Evolutionary conservation across 306 rosid species (phyloP).

Genomic region (Luffa acutangula): DNA sequence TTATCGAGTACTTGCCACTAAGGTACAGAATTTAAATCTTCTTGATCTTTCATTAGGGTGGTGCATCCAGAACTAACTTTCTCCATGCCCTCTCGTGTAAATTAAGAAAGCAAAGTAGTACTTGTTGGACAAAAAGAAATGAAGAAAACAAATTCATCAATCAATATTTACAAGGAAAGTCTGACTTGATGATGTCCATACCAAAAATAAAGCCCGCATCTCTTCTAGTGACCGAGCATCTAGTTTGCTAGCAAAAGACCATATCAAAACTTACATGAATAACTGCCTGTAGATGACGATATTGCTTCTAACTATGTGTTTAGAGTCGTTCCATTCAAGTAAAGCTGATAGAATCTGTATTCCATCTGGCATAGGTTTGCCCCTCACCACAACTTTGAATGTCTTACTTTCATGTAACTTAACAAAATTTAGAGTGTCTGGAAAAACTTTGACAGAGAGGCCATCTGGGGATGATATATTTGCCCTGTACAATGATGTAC

Average conservation of each 20-base stretch:
- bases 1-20: not conserved
- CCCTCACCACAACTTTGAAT: slow-evolving; percentile 52
- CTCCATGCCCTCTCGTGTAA: not conserved
- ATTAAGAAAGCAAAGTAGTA: not conserved
- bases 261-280: not conserved
- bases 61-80: not conserved
- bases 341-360: slow-evolving; percentile 18
- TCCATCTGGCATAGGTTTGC: slow-evolving; percentile 24
- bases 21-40: not conserved
- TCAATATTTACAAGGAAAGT: not conserved
- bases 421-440: slow-evolving; percentile 37
- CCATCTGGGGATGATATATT: slow-evolving; percentile 30
- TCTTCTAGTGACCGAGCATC: not conserved
- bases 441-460: slow-evolving; percentile 40
- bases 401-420: slow-evolving; percentile 23
- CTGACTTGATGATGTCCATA: not conserved
- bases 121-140: not conserved
- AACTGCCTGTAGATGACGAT: slow-evolving; percentile 22
- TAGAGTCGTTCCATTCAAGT: slow-evolving; percentile 57
- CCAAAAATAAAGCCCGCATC: not conserved
- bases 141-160: not conserved
- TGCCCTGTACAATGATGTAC: slow-evolving; percentile 48
- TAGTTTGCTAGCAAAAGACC: not conserved
- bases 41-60: not conserved
- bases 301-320: slow-evolving; percentile 49